These are phyloP conservation scores for Rosellinia necatrix DNA, from an alignment of 2,329 filamentous ascomycete genomes.

Conservation along the genomic window DNA sequence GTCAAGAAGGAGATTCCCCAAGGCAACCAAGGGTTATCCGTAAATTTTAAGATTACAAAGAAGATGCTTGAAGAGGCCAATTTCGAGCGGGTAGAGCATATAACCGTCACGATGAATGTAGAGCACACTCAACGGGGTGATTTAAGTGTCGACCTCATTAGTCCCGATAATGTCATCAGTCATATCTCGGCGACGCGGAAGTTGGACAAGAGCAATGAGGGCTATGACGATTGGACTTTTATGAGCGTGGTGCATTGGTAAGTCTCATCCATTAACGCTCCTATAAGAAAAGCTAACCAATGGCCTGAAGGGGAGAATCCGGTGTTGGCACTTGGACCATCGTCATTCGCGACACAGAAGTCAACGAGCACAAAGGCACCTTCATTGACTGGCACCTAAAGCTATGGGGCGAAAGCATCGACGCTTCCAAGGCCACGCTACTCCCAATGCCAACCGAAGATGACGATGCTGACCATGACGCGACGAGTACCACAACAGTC, in stretches of 20 bases:
- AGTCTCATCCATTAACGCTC: slow-evolving; percentile 39
- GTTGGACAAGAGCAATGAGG: slow-evolving; percentile 66
- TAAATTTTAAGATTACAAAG: slow-evolving; percentile 79
- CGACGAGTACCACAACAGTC: slow-evolving; percentile 64
- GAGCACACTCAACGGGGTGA: slow-evolving; percentile 87
- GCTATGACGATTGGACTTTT: slow-evolving; percentile 96
- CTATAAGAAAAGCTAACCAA: slow-evolving; percentile 8
- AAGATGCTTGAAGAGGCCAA: slow-evolving; percentile 84
- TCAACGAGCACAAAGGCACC: slow-evolving; percentile 76
- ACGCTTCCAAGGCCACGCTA: slow-evolving; percentile 71
- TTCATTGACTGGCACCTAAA: slow-evolving; percentile 94
- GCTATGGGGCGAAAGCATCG: slow-evolving; percentile 88
- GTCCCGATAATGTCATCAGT: slow-evolving; percentile 79
- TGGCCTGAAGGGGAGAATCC: slow-evolving; percentile 72
- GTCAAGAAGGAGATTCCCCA: slow-evolving; percentile 86
- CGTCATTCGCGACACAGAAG: slow-evolving; percentile 80
- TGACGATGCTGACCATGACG: slow-evolving; percentile 82
- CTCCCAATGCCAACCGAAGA: slow-evolving; percentile 82
- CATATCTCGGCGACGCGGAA: slow-evolving; percentile 79
- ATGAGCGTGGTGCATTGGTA: slow-evolving; percentile 98
- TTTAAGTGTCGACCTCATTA: slow-evolving; percentile 87
- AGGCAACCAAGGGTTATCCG: slow-evolving; percentile 77
- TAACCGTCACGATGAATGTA: slow-evolving; percentile 97
- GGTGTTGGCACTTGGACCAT: slow-evolving; percentile 91
- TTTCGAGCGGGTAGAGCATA: slow-evolving; percentile 85